phyloP scores from a whole-genome alignment of 2,329 filamentous ascomycete species.

The Claviceps paspali region DNA sequence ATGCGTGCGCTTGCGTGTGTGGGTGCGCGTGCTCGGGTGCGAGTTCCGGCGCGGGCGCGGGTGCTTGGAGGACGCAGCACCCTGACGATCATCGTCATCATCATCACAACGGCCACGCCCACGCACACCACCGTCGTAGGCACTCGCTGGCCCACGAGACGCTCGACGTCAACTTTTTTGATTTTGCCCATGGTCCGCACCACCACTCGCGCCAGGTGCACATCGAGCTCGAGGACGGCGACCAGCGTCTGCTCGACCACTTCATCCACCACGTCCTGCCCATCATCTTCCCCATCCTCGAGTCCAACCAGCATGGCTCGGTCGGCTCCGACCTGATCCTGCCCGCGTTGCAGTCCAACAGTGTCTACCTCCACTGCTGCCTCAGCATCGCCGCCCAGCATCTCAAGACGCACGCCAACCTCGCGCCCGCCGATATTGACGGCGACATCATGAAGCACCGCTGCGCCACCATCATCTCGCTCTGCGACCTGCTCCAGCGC shows the following conservation, averaged over 20 bases:
- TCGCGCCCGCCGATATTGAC: slow-evolving; percentile 61
- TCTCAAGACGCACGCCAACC: slow-evolving; percentile 55
- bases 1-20: slow-evolving; percentile 23
- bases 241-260: slow-evolving; percentile 76
- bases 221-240: slow-evolving; percentile 74
- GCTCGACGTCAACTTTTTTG: slow-evolving; percentile 67
- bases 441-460: slow-evolving; percentile 85
- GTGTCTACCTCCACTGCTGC: slow-evolving; percentile 88
- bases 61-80: slow-evolving; percentile 29
- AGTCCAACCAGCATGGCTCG: slow-evolving; percentile 75
- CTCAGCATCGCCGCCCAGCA: slow-evolving; percentile 87
- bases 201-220: slow-evolving; percentile 51
- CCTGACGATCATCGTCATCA: not conserved
- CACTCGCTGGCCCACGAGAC: slow-evolving; percentile 53
- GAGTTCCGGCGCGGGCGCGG: not conserved
- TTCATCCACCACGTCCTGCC: slow-evolving; percentile 81
- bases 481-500: slow-evolving; percentile 66
- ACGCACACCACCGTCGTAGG: slow-evolving; percentile 20
- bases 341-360: slow-evolving; percentile 79
- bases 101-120: not conserved
- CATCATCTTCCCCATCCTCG: slow-evolving; percentile 80
- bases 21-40: slow-evolving; percentile 26
- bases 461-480: slow-evolving; percentile 69
- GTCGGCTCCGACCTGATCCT: slow-evolving; percentile 71
- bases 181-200: slow-evolving; percentile 56